A percentile compares a stretch with the other conserved stretches of the same genome.
phyloP scores from a whole-genome alignment of 2,329 filamentous ascomycete genomes.

The Cladosporium sp. region DNA sequence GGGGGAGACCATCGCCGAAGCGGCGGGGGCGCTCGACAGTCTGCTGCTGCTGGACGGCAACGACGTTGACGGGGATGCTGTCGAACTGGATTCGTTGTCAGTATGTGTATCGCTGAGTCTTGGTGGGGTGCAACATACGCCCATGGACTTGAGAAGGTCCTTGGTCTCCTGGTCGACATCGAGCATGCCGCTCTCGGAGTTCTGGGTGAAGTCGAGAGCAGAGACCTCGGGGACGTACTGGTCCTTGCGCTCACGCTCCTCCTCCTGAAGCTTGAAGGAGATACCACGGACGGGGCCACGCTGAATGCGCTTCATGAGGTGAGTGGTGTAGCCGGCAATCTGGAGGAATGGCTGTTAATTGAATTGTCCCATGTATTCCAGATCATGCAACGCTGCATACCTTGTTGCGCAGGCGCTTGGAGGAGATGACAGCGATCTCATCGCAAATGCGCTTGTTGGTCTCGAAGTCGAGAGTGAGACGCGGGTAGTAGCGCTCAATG shows the following conservation, averaged over 20 bases:
- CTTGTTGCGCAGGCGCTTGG: constrained; percentile 99
- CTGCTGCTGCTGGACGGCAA: constrained; percentile 85
- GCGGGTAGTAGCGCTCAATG: constrained; percentile 94
- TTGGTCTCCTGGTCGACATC: constrained; percentile 97
- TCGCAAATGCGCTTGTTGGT: constrained; percentile 99
- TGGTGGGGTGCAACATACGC: constrained; percentile 63
- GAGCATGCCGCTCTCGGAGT: constrained; percentile 85
- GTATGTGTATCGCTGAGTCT: background rate
- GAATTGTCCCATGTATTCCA: background rate
- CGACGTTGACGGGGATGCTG: constrained; percentile 92
- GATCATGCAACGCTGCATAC: constrained; percentile 42
- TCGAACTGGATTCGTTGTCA: constrained; percentile 67
- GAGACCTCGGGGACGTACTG: constrained; percentile 99
- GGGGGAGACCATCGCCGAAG: constrained; percentile 13
- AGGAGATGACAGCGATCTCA: constrained; percentile 99
- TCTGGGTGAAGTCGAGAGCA: constrained; percentile 95
- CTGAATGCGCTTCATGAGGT: constrained; percentile 98
- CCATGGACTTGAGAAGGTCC: constrained; percentile 97
- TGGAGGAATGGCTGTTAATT: constrained; percentile 33
- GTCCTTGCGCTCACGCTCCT: constrained; percentile 99
- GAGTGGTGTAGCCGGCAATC: constrained; percentile 98
- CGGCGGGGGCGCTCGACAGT: constrained; percentile 58
- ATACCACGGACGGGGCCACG: constrained; percentile 98
- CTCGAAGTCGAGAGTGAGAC: constrained; percentile 99
- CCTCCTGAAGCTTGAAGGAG: constrained; percentile 99